Conservation (phyloP, 805 yeast species). For the Lipomyces yamanashiensis region DNA sequence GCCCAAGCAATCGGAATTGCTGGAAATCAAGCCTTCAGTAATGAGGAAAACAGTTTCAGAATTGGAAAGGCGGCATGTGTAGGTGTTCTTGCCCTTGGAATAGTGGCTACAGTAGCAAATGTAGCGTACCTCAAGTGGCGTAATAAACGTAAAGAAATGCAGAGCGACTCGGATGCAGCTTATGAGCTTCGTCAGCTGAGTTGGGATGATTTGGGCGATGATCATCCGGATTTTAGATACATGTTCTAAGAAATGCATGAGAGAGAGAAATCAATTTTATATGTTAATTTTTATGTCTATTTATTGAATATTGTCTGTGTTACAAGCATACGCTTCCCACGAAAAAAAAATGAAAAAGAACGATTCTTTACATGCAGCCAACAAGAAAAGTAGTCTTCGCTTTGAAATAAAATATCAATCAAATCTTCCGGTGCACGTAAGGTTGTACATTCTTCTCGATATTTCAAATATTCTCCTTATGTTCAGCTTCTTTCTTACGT, state of each 20-base stretch:
- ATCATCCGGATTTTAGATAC: slow-evolving; percentile 19
- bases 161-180: slow-evolving; percentile 3
- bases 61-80: slow-evolving; percentile 76
- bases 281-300: background rate
- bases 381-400: no score
- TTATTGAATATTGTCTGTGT: no score
- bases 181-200: slow-evolving; percentile 3
- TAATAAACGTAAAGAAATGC: background rate
- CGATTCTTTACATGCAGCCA: no score
- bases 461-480: no score
- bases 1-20: slow-evolving; percentile 60
- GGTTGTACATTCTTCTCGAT: background rate
- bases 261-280: background rate
- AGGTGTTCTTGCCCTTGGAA: slow-evolving; percentile 60
- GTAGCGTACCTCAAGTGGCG: slow-evolving; percentile 6
- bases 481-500: background rate
- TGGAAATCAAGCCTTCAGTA: slow-evolving; percentile 54
- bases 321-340: no score
- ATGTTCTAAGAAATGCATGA: background rate
- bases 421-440: no score
- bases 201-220: slow-evolving; percentile 17
- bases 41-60: slow-evolving; percentile 48
- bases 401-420: no score
- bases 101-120: background rate
- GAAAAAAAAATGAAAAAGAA: background rate